Evolutionary conservation across 106 monocot species (phyloP), one percentile per base, ranked within the genome.

Genomic region (Dendrobium nobile): DNA sequence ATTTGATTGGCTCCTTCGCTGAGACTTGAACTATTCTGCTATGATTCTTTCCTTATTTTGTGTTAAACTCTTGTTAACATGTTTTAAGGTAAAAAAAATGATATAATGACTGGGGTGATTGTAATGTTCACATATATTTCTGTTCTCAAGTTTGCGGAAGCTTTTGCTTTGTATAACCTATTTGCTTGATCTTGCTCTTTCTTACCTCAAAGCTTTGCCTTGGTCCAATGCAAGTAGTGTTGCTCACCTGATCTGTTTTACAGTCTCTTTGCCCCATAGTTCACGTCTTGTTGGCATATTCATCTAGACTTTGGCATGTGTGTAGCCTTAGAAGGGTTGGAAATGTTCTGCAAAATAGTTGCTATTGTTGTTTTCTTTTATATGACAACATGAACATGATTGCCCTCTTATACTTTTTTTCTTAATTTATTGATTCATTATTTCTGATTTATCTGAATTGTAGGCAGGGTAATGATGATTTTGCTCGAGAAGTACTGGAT

Each of bases 381-480:
- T 61, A 61, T 22, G 7, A 61, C 19, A n/a, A 56, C n/a, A 17
- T 33, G 67, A n/a, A 56, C n/a, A 17, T 33, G 67, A 67, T 70
- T 37, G 24, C 37, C 10, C 11, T 18, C 37, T 27, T 67, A 80
- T 47, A 51, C 51, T 18, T 33, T 70, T 27, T 55, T 58, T 58
- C 54, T 55, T 70, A 33, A 16, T 78, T 7, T 51, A 37, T 17
- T 47, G 65, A 26, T 28, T 41, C 45, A 0, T 79, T 42, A 40
- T 72, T 72, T 43, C 54, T 28, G 33, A 51, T 31, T 58, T 15
- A 26, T 24, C 3, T 81, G 68, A 67, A 79, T 79, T 82, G 22
- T 80, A 95, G 96, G 96, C 85, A n/a, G 98, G n/a, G 89, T 54
- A 88, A 83, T 6, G 78, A 84, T 47, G 88, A 91, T 84, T 81